These are phyloP conservation scores for Mycena alexandri DNA, from an alignment of 768 basidiomycete species.

Conservation along the genomic window DNA sequence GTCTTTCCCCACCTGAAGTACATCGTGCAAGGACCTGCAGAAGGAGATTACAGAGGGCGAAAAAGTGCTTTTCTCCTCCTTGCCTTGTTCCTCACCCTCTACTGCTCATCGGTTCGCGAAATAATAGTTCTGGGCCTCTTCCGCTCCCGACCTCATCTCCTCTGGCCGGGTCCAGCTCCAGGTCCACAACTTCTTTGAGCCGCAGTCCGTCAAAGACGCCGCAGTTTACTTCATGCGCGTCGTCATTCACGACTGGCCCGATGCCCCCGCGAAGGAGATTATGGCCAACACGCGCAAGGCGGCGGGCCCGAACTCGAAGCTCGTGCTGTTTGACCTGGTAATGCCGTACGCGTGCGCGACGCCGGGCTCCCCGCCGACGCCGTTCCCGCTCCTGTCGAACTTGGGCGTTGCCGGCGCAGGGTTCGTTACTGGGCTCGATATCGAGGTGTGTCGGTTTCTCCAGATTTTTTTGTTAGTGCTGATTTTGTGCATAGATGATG, in stretches of 20 bases:
- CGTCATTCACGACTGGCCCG: conserved; percentile 46
- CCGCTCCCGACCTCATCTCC: conserved; percentile 42
- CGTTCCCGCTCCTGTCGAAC: conserved; percentile 44
- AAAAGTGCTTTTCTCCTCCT: conserved; percentile 33
- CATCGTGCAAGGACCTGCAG: conserved; percentile 53
- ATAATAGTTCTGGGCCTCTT: conserved; percentile 44
- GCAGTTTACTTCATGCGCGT: conserved; percentile 40
- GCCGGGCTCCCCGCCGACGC: conserved; percentile 33
- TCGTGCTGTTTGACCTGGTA: conserved; percentile 38
- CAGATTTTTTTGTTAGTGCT: neutral
- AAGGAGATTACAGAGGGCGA: conserved; percentile 43
- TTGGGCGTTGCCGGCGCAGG: conserved; percentile 40
- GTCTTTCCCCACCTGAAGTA: conserved; percentile 48
- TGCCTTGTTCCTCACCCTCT: neutral
- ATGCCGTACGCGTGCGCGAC: conserved; percentile 34
- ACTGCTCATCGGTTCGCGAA: neutral
- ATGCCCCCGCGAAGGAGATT: conserved; percentile 38
- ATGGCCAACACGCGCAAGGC: conserved; percentile 40
- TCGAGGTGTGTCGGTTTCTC: conserved; percentile 34
- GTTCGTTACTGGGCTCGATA: conserved; percentile 39
- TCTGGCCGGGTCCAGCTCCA: conserved; percentile 45
- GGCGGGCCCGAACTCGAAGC: conserved; percentile 30
- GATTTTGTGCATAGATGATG: conserved; percentile 41
- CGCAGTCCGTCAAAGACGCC: conserved; percentile 40
- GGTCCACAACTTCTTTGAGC: conserved; percentile 47